phyloP scores from a whole-genome alignment of 129 eudicot species.

The Flaveria trinervia region DNA sequence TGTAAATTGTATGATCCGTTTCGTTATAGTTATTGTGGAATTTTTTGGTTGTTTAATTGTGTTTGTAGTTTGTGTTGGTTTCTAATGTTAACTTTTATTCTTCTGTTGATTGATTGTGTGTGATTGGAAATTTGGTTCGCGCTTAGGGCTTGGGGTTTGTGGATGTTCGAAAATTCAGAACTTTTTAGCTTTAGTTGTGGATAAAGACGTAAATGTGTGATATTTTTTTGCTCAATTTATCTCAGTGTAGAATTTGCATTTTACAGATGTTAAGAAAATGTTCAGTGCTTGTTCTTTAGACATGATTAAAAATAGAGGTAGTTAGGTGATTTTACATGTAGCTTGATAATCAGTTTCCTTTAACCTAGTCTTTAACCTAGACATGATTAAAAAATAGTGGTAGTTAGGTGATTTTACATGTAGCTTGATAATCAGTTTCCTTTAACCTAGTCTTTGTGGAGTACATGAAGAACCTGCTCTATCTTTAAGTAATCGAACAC shows the following conservation, averaged over 20 bases:
- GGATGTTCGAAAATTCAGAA: neutral
- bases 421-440: neutral
- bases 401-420: neutral
- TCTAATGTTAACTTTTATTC: neutral
- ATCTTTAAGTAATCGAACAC: neutral
- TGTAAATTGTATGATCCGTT: slow-evolving; percentile 61
- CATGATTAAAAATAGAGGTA: neutral
- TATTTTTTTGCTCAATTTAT: neutral
- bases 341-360: neutral
- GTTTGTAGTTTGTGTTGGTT: neutral
- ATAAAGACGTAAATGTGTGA: neutral
- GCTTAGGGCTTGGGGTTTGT: slow-evolving; percentile 30
- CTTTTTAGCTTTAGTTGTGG: neutral
- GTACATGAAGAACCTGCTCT: neutral
- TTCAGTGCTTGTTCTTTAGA: neutral
- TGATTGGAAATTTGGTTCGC: slow-evolving; percentile 12
- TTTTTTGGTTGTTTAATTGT: neutral
- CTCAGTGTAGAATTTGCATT: neutral
- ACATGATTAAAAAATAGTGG: no score
- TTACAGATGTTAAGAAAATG: neutral
- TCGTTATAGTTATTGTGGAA: neutral
- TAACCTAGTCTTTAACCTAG: neutral
- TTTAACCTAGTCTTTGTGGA: neutral
- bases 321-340: neutral
- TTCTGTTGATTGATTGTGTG: neutral